Percentiles rank a stretch among this genome's conserved stretches.
Evolutionary conservation across 2,329 filamentous ascomycete genomes (phyloP).

Genomic region (Phialophora expanda): DNA sequence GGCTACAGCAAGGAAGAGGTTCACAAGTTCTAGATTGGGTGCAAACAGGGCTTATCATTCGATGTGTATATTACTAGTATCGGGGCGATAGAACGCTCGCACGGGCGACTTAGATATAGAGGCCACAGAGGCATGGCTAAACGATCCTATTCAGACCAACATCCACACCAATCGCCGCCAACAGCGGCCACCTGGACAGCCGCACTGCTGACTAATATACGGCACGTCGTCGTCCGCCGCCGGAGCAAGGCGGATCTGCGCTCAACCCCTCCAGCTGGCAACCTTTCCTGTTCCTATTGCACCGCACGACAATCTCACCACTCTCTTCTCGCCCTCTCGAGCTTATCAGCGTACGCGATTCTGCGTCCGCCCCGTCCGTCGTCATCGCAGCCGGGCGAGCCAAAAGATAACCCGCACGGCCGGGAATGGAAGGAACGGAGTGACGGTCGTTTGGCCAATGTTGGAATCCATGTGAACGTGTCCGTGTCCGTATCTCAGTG

Average conservation of each 20-base stretch:
- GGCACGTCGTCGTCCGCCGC: neutral
- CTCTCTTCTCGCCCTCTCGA: neutral
- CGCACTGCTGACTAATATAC: neutral
- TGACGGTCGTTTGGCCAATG: slow-evolving; percentile 13
- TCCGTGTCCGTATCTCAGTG: neutral
- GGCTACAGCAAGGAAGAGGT: slow-evolving; percentile 65
- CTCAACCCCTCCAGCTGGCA: neutral
- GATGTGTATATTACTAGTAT: slow-evolving; percentile 31
- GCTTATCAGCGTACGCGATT: neutral
- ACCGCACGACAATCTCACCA: neutral
- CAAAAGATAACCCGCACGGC: neutral
- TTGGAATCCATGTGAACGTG: slow-evolving; percentile 6
- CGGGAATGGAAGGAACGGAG: slow-evolving; percentile 28
- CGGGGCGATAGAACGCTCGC: neutral
- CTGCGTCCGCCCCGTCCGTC: neutral
- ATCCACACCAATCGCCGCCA: neutral
- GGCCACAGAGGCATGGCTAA: neutral
- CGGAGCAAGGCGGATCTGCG: neutral
- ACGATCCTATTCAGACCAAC: neutral
- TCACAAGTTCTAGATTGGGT: slow-evolving; percentile 58
- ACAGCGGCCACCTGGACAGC: no score
- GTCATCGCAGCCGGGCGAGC: neutral
- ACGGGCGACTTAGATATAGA: slow-evolving; percentile 11
- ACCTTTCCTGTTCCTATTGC: slow-evolving; percentile 2
- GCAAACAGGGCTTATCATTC: slow-evolving; percentile 15